A percentile compares a stretch with the other conserved stretches of the same genome.
These are phyloP conservation scores for Lomentospora prolificans DNA, from an alignment of 2,329 filamentous ascomycete species.

Conservation along the genomic window DNA sequence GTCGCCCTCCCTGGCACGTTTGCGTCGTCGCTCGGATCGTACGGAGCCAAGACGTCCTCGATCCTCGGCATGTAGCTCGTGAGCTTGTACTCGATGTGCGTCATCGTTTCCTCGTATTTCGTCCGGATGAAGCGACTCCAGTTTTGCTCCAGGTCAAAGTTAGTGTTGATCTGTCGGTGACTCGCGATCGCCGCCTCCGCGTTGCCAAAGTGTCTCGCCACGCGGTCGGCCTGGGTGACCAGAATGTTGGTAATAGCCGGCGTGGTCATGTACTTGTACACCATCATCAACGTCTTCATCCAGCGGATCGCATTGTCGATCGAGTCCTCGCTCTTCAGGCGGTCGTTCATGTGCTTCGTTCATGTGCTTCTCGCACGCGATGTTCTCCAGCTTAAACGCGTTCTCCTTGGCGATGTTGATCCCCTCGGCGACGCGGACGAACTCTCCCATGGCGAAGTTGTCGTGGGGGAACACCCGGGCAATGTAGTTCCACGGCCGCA, in stretches of 20 bases:
- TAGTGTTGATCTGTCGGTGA: background rate
- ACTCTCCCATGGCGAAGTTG: background rate
- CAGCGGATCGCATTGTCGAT: background rate
- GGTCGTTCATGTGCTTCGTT: no score
- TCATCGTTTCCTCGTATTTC: background rate
- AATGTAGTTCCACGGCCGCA: background rate
- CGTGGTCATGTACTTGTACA: background rate
- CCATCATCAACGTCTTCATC: background rate
- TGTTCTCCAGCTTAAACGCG: background rate
- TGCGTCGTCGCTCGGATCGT: background rate
- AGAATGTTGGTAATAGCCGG: background rate
- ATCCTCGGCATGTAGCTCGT: background rate
- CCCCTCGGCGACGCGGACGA: background rate
- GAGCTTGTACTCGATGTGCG: background rate
- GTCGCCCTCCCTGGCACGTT: background rate
- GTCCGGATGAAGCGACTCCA: background rate
- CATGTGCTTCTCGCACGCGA: background rate
- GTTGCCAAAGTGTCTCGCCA: background rate
- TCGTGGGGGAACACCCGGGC: background rate
- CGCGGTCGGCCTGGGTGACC: background rate
- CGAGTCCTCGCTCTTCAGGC: background rate
- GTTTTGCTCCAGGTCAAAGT: background rate
- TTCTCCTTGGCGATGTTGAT: background rate
- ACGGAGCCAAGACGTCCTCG: background rate
- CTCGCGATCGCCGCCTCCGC: background rate